phyloP scores from a whole-genome alignment of 2,329 filamentous ascomycete genomes.

The Celoporthe dispersa region DNA sequence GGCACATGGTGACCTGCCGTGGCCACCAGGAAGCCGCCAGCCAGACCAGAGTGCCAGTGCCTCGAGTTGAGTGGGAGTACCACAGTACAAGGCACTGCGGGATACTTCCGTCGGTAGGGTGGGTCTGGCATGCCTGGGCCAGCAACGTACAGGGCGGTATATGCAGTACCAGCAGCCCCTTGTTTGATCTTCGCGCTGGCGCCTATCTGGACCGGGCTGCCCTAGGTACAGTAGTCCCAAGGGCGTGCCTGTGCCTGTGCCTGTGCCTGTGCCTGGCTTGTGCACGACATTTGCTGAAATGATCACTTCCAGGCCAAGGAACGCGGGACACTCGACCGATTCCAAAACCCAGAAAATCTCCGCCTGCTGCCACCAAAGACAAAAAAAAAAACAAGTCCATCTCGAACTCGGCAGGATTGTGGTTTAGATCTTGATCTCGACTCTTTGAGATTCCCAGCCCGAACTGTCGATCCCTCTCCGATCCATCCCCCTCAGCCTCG shows the following conservation, averaged over 20 bases:
- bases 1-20: too few species aligned
- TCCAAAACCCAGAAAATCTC: conserved; percentile 22
- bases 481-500: not conserved
- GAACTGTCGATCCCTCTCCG: conserved; percentile 7
- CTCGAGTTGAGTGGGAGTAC: not conserved
- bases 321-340: conserved; percentile 30
- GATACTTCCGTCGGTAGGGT: not conserved
- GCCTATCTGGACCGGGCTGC: conserved; percentile 10
- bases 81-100: not conserved
- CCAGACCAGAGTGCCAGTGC: not conserved
- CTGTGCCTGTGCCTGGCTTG: conserved; percentile 9
- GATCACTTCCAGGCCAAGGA: conserved; percentile 23
- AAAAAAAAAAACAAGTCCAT: not conserved
- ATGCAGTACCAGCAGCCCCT: conserved; percentile 13
- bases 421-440: conserved; percentile 1
- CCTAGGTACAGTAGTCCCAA: not conserved
- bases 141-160: conserved; percentile 2
- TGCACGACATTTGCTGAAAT: conserved; percentile 7
- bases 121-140: not conserved
- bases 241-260: not conserved
- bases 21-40: not conserved
- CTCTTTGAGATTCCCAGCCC: not conserved
- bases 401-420: conserved; percentile 9
- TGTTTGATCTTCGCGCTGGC: conserved; percentile 10
- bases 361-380: not conserved